Evolutionary conservation across 345 rosid species (phyloP), one percentile per base, ranked within the genome.

Genomic region (Punica granatum): DNA sequence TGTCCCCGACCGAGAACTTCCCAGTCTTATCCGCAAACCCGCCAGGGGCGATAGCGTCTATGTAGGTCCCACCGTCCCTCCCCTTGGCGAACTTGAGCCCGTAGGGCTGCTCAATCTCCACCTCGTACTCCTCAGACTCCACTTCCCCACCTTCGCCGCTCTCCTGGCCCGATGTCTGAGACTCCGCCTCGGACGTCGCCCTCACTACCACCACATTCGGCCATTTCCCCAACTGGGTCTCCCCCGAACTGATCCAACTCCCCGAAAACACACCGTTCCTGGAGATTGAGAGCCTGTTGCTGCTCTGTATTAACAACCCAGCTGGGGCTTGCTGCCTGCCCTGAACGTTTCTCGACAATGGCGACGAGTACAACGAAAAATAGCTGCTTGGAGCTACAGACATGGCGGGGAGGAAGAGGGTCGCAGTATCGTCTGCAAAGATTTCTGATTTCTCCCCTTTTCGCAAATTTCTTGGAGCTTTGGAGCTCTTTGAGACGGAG

Each of bases 1-100:
- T 94, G 68, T 94, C 99, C 1, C 99, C 97, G 37, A 85, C 95
- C 3, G 88, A 54, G 82, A 94, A 94, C 73, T 78, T 36, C 18
- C 89, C 87, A 63, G 95, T 77, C 82, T 81, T 85, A 67, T 94
- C 97, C 70, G 97, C 99, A 0, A 77, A 68, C 44, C 92, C 97
- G 70, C 96, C 99, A 7, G 92, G 83, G 2, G 83, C 79, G 72
- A 91, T 86, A 35, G 90, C 95, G 48, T 94, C 99, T 76, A 94
- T 91, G 76, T 89, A 94, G 76, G 97, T 89, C 13, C 90, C 84
- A 48, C 99, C 89, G 76, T 88, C 95, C 82, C 96, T 79, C 49
- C 99, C 99, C 72, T 91, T 94, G 31, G 80, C 78, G 64, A 94
- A 94, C 78, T 72, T 94, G 60, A 91, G 69, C 31, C 99, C 97